Evolutionary conservation across 257 asterid species (phyloP).

Genomic region (Apocynum venetum): DNA sequence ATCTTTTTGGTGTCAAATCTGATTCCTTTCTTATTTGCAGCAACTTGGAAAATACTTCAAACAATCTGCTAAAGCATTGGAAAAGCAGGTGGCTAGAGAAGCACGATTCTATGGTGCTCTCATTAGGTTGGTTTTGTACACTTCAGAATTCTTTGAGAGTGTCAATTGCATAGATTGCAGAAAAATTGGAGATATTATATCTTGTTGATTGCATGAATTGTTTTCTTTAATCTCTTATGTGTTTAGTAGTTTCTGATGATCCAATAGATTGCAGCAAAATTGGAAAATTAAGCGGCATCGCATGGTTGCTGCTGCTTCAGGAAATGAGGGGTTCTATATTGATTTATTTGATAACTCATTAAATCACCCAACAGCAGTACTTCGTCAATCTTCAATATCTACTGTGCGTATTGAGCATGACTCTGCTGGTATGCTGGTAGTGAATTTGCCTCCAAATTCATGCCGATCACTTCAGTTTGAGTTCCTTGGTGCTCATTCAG

Average conservation of each 20-base stretch:
- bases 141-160: not conserved
- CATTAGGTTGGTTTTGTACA: constrained; percentile 51
- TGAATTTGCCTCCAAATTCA: constrained; percentile 69
- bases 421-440: constrained; percentile 91
- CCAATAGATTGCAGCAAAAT: constrained; percentile 84
- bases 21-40: constrained; percentile 38
- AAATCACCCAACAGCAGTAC: constrained; percentile 56
- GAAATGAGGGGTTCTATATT: constrained; percentile 88
- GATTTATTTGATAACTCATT: constrained; percentile 88
- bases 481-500: constrained; percentile 57
- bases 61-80: constrained; percentile 89
- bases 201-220: not conserved
- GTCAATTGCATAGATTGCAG: not conserved
- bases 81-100: constrained; percentile 80
- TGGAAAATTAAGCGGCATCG: constrained; percentile 96
- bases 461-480: constrained; percentile 80
- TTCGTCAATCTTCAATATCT: constrained; percentile 80
- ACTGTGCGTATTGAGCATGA: constrained; percentile 86
- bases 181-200: not conserved
- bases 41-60: constrained; percentile 91
- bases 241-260: constrained; percentile 23
- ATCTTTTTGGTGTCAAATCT: not conserved
- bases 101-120: constrained; percentile 99
- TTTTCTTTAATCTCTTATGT: not conserved
- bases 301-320: constrained; percentile 86